These are phyloP conservation scores for Hemileccinum impolitum DNA, from an alignment of 768 basidiomycete genomes.

Conservation along the genomic window DNA sequence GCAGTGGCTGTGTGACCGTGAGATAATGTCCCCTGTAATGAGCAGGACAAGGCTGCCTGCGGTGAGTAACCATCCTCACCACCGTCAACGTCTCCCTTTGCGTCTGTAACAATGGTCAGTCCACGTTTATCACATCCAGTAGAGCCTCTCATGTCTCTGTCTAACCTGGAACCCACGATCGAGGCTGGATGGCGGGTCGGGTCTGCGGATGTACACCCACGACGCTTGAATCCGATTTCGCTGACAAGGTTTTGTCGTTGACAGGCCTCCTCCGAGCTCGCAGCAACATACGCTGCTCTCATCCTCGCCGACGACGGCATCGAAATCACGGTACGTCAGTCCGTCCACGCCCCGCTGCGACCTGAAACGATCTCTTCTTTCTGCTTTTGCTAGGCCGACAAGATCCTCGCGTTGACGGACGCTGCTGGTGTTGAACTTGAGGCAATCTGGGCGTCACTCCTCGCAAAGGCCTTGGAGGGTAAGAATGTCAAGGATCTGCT, in stretches of 20 bases:
- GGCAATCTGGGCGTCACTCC: constrained; percentile 95
- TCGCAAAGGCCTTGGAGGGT: constrained; percentile 97
- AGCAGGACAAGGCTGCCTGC: no score
- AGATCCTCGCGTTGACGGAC: constrained; percentile 78
- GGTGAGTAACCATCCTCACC: no score
- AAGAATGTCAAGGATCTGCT: constrained; percentile 96
- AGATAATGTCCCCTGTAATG: no score
- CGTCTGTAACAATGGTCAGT: constrained; percentile 27
- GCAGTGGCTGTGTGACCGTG: no score
- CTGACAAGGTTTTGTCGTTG: constrained; percentile 11
- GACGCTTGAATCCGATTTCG: background rate
- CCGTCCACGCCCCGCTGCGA: background rate
- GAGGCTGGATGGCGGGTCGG: constrained; percentile 28
- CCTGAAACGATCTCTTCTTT: background rate
- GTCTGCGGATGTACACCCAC: no score
- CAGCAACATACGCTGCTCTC: constrained; percentile 93
- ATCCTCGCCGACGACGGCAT: constrained; percentile 97
- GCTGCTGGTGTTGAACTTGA: constrained; percentile 88
- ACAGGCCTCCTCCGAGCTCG: constrained; percentile 71
- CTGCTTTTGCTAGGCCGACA: constrained; percentile 67
- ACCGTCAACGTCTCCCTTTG: no score
- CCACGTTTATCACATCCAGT: background rate
- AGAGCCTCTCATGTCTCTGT: background rate
- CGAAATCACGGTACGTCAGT: constrained; percentile 87
- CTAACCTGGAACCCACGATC: background rate